phyloP scores from a whole-genome alignment of 1,139 yeast genomes.

The Pichia sp. region DNA sequence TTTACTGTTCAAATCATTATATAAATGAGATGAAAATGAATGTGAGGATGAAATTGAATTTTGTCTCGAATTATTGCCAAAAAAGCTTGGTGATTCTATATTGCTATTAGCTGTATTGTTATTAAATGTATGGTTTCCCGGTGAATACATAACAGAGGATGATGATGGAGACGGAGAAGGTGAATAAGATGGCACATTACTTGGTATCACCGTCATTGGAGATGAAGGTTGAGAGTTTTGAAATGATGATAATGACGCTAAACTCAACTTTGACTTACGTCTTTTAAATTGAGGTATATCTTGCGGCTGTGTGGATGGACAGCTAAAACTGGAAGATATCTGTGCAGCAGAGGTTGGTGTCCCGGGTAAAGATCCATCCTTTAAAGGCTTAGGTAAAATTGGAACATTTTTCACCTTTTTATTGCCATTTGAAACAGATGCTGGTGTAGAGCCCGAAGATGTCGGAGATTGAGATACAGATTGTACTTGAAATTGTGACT shows the following conservation, averaged over 20 bases:
- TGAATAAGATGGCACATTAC: conserved; percentile 5
- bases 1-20: conserved; percentile 23
- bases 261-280: conserved; percentile 19
- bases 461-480: neutral
- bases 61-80: conserved; percentile 15
- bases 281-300: conserved; percentile 25
- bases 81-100: conserved; percentile 9
- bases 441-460: conserved; percentile 1
- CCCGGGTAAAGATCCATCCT: conserved; percentile 13
- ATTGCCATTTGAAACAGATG: neutral
- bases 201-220: neutral
- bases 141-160: conserved; percentile 10
- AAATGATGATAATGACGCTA: conserved; percentile 10
- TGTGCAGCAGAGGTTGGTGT: conserved; percentile 18
- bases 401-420: conserved; percentile 24
- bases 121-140: conserved; percentile 2
- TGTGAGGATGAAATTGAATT: conserved; percentile 16
- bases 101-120: neutral
- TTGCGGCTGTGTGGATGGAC: conserved; percentile 22
- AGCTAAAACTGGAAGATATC: conserved; percentile 2
- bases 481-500: conserved; percentile 3
- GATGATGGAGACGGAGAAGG: conserved; percentile 9
- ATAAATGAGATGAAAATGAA: conserved; percentile 20
- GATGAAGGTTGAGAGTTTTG: conserved; percentile 12
- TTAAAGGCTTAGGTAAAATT: conserved; percentile 25